A percentile compares a stretch with the other conserved stretches of the same genome.
phyloP scores from a whole-genome alignment of 371 early-diverging fungal genomes.

The Lichtheimia ramosa region DNA sequence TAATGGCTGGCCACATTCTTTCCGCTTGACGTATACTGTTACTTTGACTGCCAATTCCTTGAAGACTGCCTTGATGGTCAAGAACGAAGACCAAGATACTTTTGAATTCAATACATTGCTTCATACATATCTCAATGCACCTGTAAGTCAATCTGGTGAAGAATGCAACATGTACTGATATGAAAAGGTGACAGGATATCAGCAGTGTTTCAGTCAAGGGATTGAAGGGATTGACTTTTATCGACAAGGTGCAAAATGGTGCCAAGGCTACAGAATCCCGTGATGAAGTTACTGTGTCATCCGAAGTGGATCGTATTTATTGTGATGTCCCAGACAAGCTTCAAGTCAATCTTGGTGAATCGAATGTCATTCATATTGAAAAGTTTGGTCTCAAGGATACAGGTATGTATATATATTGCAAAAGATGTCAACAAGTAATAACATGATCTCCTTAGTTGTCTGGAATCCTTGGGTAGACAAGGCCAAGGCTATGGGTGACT shows the following conservation, averaged over 20 bases:
- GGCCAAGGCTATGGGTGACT: slow-evolving; percentile 86
- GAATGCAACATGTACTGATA: background rate
- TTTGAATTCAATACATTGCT: slow-evolving; percentile 86
- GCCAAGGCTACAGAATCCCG: slow-evolving; percentile 35
- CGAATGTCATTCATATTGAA: slow-evolving; percentile 41
- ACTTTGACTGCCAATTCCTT: slow-evolving; percentile 69
- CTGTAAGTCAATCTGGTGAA: slow-evolving; percentile 38
- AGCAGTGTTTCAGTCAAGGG: slow-evolving; percentile 63
- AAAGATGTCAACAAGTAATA: background rate
- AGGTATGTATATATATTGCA: slow-evolving; percentile 51
- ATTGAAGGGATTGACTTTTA: slow-evolving; percentile 55
- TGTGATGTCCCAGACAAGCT: slow-evolving; percentile 59
- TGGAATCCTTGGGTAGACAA: slow-evolving; percentile 98
- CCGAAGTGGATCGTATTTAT: slow-evolving; percentile 81
- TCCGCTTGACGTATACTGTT: slow-evolving; percentile 80
- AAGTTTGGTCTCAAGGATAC: slow-evolving; percentile 70
- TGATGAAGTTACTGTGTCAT: slow-evolving; percentile 52
- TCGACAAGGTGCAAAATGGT: slow-evolving; percentile 72
- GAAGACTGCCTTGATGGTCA: slow-evolving; percentile 63
- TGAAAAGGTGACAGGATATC: slow-evolving; percentile 48
- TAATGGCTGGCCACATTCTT: slow-evolving; percentile 70
- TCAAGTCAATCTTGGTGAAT: slow-evolving; percentile 45
- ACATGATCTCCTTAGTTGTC: slow-evolving; percentile 60
- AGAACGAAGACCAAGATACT: slow-evolving; percentile 68
- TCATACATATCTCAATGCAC: slow-evolving; percentile 88